Evolutionary conservation across 1,139 yeast genomes (phyloP), one percentile per base, ranked within the genome.

Genomic region (Lodderomyces oxycetoniae): DNA sequence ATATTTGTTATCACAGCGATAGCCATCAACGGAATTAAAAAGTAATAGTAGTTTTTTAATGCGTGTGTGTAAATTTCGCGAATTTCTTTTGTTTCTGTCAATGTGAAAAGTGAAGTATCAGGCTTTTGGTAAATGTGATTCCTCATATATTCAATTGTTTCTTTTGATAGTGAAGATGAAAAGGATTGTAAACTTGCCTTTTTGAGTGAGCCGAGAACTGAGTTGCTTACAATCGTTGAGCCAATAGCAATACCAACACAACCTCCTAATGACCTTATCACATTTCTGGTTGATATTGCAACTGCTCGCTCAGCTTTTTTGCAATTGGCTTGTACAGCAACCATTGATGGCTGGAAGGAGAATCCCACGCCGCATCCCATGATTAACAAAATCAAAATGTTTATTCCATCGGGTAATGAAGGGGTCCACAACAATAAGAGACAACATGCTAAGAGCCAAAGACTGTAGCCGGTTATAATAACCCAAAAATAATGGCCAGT

Each of bases 271-370:
- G 74, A 67, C 39, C 81, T 52, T 32, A 72, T 43, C 8, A 74
- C 70, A 43, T 74, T 74, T 48, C 81, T 59, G 1, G 76, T 62
- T 3, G 78, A 64, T 7, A 74, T 74, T 7, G 74, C 74, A 9
- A 74, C 77, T 0, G 81, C 79, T 30, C 81, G 52, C 41, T 75
- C 79, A 1, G 70, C 58, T 33, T 63, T 64, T 26, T 50, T 57
- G 6, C 76, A 63, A 36, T 73, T 74, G 1, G 80, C 77, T 48
- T 72, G 77, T 2, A 67, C 67, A 1, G 79, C 79, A 6, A 74
- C 68, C 61, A 75, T 60, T 0, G 77, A 67, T 5, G 61, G 62
- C 33, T 57, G 61, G 45, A 57, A 57, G 3, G 55, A 49, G 28
- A 42, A 49, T 1, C 60, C 62, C 11, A 54, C 52, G 1, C 80